Conservation (phyloP, 192 early-diverging fungal genomes). For the Pecoramyces ruminantium region DNA sequence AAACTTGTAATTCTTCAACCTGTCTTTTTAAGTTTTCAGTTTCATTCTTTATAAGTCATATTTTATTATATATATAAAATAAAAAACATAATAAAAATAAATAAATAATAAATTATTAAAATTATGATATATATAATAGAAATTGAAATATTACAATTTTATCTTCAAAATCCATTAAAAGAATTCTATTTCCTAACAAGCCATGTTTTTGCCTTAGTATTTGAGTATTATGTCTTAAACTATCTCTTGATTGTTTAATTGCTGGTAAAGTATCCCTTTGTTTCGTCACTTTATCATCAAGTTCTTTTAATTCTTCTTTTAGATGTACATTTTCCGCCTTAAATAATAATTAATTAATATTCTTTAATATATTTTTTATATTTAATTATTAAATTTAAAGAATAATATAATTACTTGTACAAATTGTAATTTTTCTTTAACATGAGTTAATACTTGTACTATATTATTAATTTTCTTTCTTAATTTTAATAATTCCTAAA, state of each 20-base stretch:
- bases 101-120: background rate
- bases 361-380: too few species aligned
- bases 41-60: conserved; percentile 1
- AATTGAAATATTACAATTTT: conserved; percentile 35
- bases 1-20: background rate
- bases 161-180: conserved; percentile 32
- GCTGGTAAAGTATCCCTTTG: conserved; percentile 24
- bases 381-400: background rate
- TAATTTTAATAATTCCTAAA: conserved; percentile 31
- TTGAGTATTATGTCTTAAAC: conserved; percentile 14
- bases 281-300: conserved; percentile 24
- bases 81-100: background rate
- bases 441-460: conserved; percentile 41
- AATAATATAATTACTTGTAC: conserved; percentile 15
- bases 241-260: conserved; percentile 20
- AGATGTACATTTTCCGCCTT: conserved; percentile 17
- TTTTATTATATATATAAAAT: too few species aligned
- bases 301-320: conserved; percentile 7
- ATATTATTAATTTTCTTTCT: conserved; percentile 45
- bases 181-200: conserved; percentile 22
- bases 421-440: conserved; percentile 45
- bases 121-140: too few species aligned
- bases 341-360: too few species aligned
- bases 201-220: conserved; percentile 27
- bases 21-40: background rate